Percentiles rank a stretch among this genome's conserved stretches.
These are phyloP conservation scores for Actinidia polygama DNA, from an alignment of 179 eudicot genomes.

Conservation along the genomic window DNA sequence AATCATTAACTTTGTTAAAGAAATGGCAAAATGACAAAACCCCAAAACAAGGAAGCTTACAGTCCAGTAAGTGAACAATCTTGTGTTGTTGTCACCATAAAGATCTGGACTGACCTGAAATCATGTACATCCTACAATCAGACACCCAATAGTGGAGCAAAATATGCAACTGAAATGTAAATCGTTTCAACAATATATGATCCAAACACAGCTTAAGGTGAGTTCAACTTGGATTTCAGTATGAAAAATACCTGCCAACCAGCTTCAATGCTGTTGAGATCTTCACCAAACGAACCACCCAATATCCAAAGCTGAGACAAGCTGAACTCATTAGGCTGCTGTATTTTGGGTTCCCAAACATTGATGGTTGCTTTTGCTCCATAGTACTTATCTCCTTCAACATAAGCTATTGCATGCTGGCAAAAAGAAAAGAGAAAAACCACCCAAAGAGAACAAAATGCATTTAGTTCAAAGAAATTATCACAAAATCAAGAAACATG, in stretches of 20 bases:
- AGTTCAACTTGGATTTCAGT: neutral
- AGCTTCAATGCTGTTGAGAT: conserved; percentile 99
- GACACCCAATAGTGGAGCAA: conserved; percentile 11
- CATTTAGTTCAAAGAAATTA: conserved; percentile 1
- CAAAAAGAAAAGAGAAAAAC: neutral
- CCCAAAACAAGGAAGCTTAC: conserved; percentile 43
- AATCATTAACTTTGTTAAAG: neutral
- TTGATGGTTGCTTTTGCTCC: conserved; percentile 97
- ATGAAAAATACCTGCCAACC: conserved; percentile 89
- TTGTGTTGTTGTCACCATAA: conserved; percentile 96
- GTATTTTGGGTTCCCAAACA: conserved; percentile 97
- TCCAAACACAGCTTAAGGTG: neutral
- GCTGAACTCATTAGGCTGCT: conserved; percentile 96
- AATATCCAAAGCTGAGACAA: conserved; percentile 94
- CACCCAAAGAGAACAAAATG: neutral
- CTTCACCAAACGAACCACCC: conserved; percentile 98
- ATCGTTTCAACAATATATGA: neutral
- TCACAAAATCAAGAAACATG: neutral
- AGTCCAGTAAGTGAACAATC: conserved; percentile 99
- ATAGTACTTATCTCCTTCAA: conserved; percentile 91
- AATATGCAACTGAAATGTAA: neutral
- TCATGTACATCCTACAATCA: conserved; percentile 22
- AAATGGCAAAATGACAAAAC: neutral
- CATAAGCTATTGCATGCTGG: conserved; percentile 98
- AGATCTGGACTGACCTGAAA: conserved; percentile 98